phyloP scores from a whole-genome alignment of 768 basidiomycete species.

The Russula vinacea region DNA sequence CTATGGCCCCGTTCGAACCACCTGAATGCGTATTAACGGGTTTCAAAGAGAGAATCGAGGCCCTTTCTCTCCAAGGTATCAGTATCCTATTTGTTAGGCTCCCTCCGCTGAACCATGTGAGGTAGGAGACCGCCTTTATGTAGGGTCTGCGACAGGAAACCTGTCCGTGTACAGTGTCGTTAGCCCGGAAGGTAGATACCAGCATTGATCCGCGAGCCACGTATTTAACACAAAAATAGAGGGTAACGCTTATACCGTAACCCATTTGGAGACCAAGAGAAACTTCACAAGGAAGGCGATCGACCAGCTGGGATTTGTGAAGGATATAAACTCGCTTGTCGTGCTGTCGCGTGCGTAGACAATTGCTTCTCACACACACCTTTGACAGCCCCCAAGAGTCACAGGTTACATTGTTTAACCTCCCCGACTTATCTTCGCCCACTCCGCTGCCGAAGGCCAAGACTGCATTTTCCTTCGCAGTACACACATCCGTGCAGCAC shows the following conservation, averaged over 20 bases:
- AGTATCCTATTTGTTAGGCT: background rate
- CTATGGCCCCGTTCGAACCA: slow-evolving; percentile 29
- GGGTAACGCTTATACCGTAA: slow-evolving; percentile 37
- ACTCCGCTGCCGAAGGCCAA: slow-evolving; percentile 74
- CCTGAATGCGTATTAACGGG: slow-evolving; percentile 23
- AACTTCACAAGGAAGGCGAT: slow-evolving; percentile 64
- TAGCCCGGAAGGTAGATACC: slow-evolving; percentile 39
- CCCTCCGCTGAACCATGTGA: slow-evolving; percentile 6
- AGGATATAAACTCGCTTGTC: slow-evolving; percentile 81
- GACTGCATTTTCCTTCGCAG: slow-evolving; percentile 77
- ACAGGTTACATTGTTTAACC: slow-evolving; percentile 67
- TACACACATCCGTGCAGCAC: slow-evolving; percentile 60
- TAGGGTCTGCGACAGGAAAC: slow-evolving; percentile 58
- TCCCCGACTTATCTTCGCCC: slow-evolving; percentile 68
- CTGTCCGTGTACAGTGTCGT: slow-evolving; percentile 52
- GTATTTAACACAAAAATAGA: slow-evolving; percentile 27
- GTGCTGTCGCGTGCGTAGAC: slow-evolving; percentile 68
- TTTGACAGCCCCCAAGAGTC: slow-evolving; percentile 50
- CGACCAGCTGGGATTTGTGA: slow-evolving; percentile 84
- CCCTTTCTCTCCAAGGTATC: slow-evolving; percentile 26
- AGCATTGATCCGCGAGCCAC: slow-evolving; percentile 1
- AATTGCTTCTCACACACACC: background rate
- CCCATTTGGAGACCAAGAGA: slow-evolving; percentile 64
- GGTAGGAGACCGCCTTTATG: slow-evolving; percentile 54
- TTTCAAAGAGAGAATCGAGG: slow-evolving; percentile 27